Evolutionary conservation across 352 stramenopile genomes (phyloP), one percentile per base, ranked within the genome.

Genomic region (Phytophthora podocarpi): DNA sequence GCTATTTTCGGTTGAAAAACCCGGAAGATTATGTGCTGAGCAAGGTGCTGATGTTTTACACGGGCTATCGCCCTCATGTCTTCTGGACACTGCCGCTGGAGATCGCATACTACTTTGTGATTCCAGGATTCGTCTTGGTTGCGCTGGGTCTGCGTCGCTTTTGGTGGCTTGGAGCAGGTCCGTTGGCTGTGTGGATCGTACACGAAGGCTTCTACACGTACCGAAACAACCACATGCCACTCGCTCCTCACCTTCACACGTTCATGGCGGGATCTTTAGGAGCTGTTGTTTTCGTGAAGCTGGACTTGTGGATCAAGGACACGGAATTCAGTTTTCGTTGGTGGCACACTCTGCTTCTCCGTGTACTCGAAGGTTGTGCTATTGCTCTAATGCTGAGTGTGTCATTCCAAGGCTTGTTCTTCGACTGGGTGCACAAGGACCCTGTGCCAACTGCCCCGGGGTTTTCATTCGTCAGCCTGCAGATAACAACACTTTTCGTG

Each of bases 1-100:
- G 32, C 2, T 82, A 78, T 43, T 80, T 78, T 35, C 42, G 40
- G 9, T 42, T 80, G 13, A 64, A 49, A 2, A 47, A 73, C 4
- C 63, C 64, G 0, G 53, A 70, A 28, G 31, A 72, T 31, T 87
- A 58, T 47, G 45, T 78, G 5, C 30, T 84, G 12, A 49, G 42
- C 13, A 72, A 78, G 5, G 73, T 80, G 32, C 64, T 85, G 4
- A 26, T 59, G 5, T 79, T 85, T 46, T 51, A 72, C 28, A 54
- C 53, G 1, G 46, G 48, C 2, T 73, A 42, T 16, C 78, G 71
- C 5, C 68, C 64, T 39, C 65, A 80, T 30, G 69, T 87, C 3
- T 80, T 87, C 36, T 70, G 61, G 53, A 70, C 61, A 5, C 21
- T 70, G 13, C 61, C 53, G 0, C 20, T 70, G 24, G 61, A 70